These are phyloP conservation scores for Dysphania ambrosioides DNA, from an alignment of 148 eudicot genomes.

Conservation along the genomic window DNA sequence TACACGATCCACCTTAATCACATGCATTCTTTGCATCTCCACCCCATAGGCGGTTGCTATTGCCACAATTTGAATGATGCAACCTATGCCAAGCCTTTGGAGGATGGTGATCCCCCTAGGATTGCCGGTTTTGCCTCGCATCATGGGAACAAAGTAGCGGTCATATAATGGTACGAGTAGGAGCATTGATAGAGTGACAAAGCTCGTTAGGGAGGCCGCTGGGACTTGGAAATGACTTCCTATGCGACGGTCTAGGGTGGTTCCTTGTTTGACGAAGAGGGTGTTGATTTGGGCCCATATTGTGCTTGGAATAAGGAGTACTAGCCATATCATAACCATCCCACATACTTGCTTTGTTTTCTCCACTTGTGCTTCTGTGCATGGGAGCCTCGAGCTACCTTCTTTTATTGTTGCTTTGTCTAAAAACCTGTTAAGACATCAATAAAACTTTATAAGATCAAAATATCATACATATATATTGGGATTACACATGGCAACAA, in stretches of 20 bases:
- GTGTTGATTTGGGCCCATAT: constrained; percentile 93
- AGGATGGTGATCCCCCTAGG: constrained; percentile 78
- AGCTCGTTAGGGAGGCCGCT: constrained; percentile 76
- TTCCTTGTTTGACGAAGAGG: constrained; percentile 84
- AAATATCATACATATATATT: too few species aligned
- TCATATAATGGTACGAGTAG: constrained; percentile 65
- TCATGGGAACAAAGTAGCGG: constrained; percentile 67
- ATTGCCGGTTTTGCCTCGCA: constrained; percentile 54
- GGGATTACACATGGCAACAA: too few species aligned
- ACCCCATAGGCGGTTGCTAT: constrained; percentile 55
- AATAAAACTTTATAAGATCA: too few species aligned
- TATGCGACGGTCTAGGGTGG: constrained; percentile 64
- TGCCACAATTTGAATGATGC: constrained; percentile 64
- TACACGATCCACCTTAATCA: constrained; percentile 36
- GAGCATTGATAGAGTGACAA: constrained; percentile 76
- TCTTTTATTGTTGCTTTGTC: constrained; percentile 73
- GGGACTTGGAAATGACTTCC: constrained; percentile 54
- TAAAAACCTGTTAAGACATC: constrained; percentile 76
- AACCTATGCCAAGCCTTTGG: constrained; percentile 70
- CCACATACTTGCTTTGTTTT: constrained; percentile 69
- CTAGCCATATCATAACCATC: constrained; percentile 73
- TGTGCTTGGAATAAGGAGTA: constrained; percentile 73
- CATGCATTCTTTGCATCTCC: constrained; percentile 59
- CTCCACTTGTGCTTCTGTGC: constrained; percentile 79
- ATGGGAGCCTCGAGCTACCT: constrained; percentile 40